Base-by-base conservation (phyloP, 768 basidiomycete species). In the Steccherinum ochraceum region DNA sequence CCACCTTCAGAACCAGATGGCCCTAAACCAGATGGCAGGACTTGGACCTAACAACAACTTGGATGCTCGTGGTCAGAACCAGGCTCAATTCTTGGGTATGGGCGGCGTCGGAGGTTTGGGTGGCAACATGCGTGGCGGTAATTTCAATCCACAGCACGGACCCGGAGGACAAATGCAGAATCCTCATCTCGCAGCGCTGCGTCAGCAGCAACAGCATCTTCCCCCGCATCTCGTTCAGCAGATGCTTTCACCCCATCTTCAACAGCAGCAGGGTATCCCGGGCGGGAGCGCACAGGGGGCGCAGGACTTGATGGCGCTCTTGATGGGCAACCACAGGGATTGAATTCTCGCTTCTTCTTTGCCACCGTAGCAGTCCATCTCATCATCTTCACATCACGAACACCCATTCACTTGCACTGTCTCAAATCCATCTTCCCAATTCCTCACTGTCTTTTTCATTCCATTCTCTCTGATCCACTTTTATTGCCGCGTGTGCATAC, bases 301-400 rank as follows among this genome's bases (percentile, higher is more conserved):
- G 41, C 83, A 86, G 54, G 89, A 92, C 63, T 69, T 92, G 57
- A 90, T 92, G 83, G 81, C 89, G 42, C 74, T 92, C 52, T 77
- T 92, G 55, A 83, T 92, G 86, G 84, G 83, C 48, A 84, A 83
- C 50, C 83, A 79, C 57, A 72, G 86, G 67, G 85, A 89, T 58
- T 89, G 70, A 81, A 48, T 20, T 40, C 24, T 25, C 24, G 39
- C 46, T 21, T 51, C 44, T 45, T 26, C 13, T 51, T 45, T 16
- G 24, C 20, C 30, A 4, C 12, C 30, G 19, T 18, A 26, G n/a
- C 30, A 4, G 20, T 45, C 39, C 18, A 13, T 20, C 35, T 45
- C n/a, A n/a, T n/a, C n/a, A n/a, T n/a, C 48, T 16, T 45, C 41
- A 26, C 47, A 49, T 43, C 7, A 10, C 48, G 26, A 39, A 44